Conservation (phyloP, 164 flowering plant species). For the Vitis cinerea region DNA sequence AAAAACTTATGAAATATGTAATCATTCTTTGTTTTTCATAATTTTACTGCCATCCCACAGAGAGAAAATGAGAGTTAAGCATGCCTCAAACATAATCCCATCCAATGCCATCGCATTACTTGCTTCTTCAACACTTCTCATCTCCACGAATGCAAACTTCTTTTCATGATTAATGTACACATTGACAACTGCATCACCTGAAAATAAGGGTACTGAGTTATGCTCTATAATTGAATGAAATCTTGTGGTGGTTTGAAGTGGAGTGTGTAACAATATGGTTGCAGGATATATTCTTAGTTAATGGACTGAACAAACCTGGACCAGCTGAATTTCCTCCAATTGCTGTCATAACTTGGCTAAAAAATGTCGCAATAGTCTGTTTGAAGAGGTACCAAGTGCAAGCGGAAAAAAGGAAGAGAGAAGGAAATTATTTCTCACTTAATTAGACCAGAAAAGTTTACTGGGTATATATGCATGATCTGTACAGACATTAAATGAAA, state of each 20-base stretch:
- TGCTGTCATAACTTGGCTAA: conserved; percentile 75
- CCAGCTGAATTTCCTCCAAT: conserved; percentile 91
- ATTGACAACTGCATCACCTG: conserved; percentile 92
- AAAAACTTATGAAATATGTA: too few relatives aligned
- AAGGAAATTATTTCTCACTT: too few relatives aligned
- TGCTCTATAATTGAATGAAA: background rate
- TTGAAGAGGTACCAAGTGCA: conserved; percentile 11
- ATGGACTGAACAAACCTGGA: conserved; percentile 47
- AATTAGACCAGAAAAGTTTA: too few relatives aligned
- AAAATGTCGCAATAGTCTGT: conserved; percentile 80
- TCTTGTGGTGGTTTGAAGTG: too few relatives aligned
- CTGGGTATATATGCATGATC: too few relatives aligned
- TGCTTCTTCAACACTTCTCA: conserved; percentile 94
- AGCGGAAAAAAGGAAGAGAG: too few relatives aligned
- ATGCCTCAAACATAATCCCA: conserved; percentile 82
- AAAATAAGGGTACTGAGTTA: conserved; percentile 11
- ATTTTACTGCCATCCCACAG: background rate
- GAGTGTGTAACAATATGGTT: background rate
- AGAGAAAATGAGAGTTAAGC: conserved; percentile 5
- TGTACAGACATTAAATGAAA: too few relatives aligned
- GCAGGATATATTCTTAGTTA: background rate
- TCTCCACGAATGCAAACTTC: conserved; percentile 92
- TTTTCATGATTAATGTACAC: conserved; percentile 91
- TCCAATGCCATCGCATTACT: conserved; percentile 92
- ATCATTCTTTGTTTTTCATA: too few relatives aligned